Evolutionary conservation across 495 filamentous ascomycete genomes (phyloP), one percentile per base, ranked within the genome.

Genomic region (Entonaema liquescens): DNA sequence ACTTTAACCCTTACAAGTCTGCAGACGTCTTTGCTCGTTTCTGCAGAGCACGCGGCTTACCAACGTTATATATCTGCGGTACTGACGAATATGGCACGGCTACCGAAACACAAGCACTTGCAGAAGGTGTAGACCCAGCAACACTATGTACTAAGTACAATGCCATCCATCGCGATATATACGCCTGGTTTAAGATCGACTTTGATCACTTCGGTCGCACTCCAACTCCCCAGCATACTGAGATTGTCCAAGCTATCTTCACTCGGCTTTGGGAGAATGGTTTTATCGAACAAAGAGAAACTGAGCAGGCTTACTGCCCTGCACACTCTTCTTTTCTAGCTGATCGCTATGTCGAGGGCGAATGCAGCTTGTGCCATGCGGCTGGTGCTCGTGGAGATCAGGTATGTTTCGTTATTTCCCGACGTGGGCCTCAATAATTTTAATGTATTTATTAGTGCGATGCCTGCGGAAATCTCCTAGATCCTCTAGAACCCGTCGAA

Each of bases 341-440:
- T 21, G 95, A 98, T 79, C 92, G 95, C 42, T 98, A 92, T 76
- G 93, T 98, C 19, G 94, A 97, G 81, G 94, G 94, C 17, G 91
- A 89, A 68, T 98, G 94, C 90, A 42, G 88, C 87, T 62, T 98
- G 92, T 81, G 85, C 85, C 58, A 93, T 94, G 78, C 84, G 88
- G 42, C 60, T 0, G 94, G 94, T 76, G 94, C 94, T 31, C 87
- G 92, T 54, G 93, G 93, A 62, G 81, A 82, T 65, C 81, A 73
- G 65, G 70, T 73, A 73, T 9, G 31, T 26, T 19, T 58, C 7
- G 8, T n/a, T 12, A 3, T 28, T 91, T 89, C 72, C 80, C 83
- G n/a, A n/a, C 44, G 88, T 91, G 70, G 78, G 84, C 11, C 89
- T 76, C 83, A 87, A 59, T 89, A 73, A 89, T 25, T 26, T 62